Conservation (phyloP, 805 yeast genomes). For the Ogataea ganodermae region DNA sequence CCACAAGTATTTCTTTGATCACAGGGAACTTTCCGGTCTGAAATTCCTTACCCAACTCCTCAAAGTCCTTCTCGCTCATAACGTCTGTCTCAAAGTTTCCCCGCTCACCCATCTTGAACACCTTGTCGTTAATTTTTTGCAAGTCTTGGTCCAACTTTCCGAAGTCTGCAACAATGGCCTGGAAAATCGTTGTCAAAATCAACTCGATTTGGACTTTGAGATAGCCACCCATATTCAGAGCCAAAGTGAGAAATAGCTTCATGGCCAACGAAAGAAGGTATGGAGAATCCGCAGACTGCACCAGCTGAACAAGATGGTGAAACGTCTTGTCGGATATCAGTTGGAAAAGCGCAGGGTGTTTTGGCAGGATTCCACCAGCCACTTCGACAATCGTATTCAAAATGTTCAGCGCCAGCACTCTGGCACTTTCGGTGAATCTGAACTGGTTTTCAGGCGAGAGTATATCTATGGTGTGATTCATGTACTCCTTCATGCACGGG, state of each 20-base stretch:
- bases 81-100: constrained; percentile 30
- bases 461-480: constrained; percentile 75
- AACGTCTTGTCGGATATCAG: constrained; percentile 80
- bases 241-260: constrained; percentile 71
- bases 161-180: constrained; percentile 35
- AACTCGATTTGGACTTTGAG: constrained; percentile 82
- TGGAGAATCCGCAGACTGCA: constrained; percentile 73
- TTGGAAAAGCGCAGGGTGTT: constrained; percentile 65
- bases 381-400: constrained; percentile 81
- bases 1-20: constrained; percentile 81
- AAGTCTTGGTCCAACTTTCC: constrained; percentile 30
- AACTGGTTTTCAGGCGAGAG: constrained; percentile 79
- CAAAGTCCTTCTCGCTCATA: constrained; percentile 31
- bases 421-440: constrained; percentile 84
- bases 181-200: constrained; percentile 62
- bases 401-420: constrained; percentile 78
- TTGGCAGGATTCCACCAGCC: constrained; percentile 61
- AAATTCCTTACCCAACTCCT: constrained; percentile 37
- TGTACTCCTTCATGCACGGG: constrained; percentile 72
- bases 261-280: constrained; percentile 73
- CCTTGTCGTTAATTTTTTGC: constrained; percentile 28
- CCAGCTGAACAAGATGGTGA: constrained; percentile 78
- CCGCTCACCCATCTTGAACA: constrained; percentile 32
- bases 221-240: constrained; percentile 62
- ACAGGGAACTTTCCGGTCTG: constrained; percentile 47